Percentiles rank a stretch among this genome's conserved stretches.
Conservation (phyloP, 1,139 yeast species). For the Yamadazyma atlantica region DNA sequence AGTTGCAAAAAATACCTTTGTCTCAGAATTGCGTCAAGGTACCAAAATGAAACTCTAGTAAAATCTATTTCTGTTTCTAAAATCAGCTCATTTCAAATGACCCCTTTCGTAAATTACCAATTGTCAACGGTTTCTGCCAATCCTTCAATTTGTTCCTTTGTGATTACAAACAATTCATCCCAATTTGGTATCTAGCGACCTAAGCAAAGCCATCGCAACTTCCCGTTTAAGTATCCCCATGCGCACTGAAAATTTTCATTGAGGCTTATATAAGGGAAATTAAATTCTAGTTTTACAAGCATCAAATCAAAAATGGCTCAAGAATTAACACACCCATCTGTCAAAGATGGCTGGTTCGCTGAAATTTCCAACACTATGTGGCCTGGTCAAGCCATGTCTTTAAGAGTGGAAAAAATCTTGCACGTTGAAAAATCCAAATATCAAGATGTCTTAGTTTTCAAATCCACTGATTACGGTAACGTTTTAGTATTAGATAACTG, state of each 20-base stretch:
- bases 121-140: too few relatives aligned
- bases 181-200: too few relatives aligned
- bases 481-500: constrained; percentile 89
- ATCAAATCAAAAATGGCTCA: constrained; percentile 16
- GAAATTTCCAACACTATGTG: constrained; percentile 86
- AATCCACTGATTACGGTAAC: constrained; percentile 85
- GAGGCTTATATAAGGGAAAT: too few relatives aligned
- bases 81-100: too few relatives aligned
- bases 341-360: constrained; percentile 88
- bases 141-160: too few relatives aligned
- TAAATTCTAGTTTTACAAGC: background rate
- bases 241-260: background rate
- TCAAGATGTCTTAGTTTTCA: constrained; percentile 87
- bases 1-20: too few relatives aligned
- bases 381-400: constrained; percentile 94
- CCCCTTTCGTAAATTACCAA: too few relatives aligned
- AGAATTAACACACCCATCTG: constrained; percentile 67
- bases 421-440: constrained; percentile 80
- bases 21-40: too few relatives aligned
- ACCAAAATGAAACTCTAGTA: too few relatives aligned
- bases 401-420: constrained; percentile 77
- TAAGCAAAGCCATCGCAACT: background rate
- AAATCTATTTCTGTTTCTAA: too few relatives aligned
- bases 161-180: too few relatives aligned
- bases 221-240: background rate